phyloP scores from a whole-genome alignment of 2,329 filamentous ascomycete genomes.

The Lizonia empirigonia region DNA sequence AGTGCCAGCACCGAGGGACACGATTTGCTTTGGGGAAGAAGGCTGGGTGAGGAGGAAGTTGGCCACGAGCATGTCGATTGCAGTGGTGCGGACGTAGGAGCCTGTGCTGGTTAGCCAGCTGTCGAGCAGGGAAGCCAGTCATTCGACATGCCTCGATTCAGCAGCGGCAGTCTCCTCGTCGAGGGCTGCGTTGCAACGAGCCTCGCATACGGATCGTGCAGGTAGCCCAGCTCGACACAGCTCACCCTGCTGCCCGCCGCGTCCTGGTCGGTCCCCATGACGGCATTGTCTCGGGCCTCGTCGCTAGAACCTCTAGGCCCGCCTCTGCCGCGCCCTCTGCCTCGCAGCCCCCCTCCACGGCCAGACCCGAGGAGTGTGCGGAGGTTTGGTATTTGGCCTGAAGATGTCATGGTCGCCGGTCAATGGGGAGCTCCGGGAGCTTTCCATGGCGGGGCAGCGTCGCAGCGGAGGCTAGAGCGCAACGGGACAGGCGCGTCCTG shows the following conservation, averaged over 20 bases:
- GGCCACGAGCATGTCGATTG: slow-evolving; percentile 77
- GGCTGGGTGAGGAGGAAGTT: slow-evolving; percentile 65
- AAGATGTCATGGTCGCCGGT: slow-evolving; percentile 63
- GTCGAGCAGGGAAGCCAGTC: not conserved
- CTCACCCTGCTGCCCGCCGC: slow-evolving; percentile 87
- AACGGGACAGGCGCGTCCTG: slow-evolving; percentile 18
- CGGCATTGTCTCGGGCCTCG: slow-evolving; percentile 68
- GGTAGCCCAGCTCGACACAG: slow-evolving; percentile 82
- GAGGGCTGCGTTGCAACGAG: slow-evolving; percentile 66
- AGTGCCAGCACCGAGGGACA: slow-evolving; percentile 91
- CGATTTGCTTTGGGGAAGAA: slow-evolving; percentile 69
- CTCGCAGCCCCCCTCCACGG: slow-evolving; percentile 55
- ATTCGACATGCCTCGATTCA: slow-evolving; percentile 76
- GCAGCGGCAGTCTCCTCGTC: slow-evolving; percentile 79
- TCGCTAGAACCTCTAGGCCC: slow-evolving; percentile 30
- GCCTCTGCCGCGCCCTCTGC: slow-evolving; percentile 52
- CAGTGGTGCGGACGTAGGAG: slow-evolving; percentile 88
- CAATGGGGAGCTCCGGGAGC: slow-evolving; percentile 23
- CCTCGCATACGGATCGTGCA: slow-evolving; percentile 78
- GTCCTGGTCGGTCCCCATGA: slow-evolving; percentile 91
- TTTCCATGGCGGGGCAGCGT: slow-evolving; percentile 40
- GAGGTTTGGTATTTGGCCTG: slow-evolving; percentile 77
- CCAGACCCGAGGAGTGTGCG: slow-evolving; percentile 62
- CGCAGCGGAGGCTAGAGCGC: slow-evolving; percentile 20
- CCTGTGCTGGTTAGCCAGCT: slow-evolving; percentile 59